Evolutionary conservation across 805 yeast species (phyloP), one percentile per base, ranked within the genome.

Genomic region (Dipodascopsis tothii): DNA sequence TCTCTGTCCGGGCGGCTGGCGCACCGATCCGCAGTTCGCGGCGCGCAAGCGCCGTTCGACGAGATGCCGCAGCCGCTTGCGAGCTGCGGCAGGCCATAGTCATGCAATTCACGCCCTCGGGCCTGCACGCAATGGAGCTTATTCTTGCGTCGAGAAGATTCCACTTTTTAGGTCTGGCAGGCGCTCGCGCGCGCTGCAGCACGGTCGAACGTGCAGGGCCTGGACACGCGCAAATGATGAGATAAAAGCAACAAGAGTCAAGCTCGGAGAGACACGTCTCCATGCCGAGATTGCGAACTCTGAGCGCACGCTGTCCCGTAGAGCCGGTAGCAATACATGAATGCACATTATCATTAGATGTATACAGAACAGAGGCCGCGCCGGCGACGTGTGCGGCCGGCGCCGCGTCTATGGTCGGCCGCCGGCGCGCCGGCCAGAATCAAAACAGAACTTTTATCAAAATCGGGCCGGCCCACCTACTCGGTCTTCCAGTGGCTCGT

Each of bases 101-200:
- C 51, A 60, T 60, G 63, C 63, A 60, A 60, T 60, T 59, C 61
- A 46, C 47, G 39, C 54, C 35, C 37, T 21, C 35, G 33, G n/a
- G 21, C 25, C 22, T 35, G 18, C 27, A 60, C 64, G 42, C 63
- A 60, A 60, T 60, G 64, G 64, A 60, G 64, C 64, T 60, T 60
- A 60, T 42, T 60, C 60, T 58, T 44, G 54, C 36, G 40, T 49
- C 44, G 50, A 38, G 50, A 41, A 34, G 39, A 37, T 33, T 33
- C 45, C 44, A 45, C 47, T 42, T 43, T 38, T 35, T 46, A 37
- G 37, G 37, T 45, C 39, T 37, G 48, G 41, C n/a, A n/a, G n/a
- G n/a, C n/a, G 33, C 40, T 40, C 36, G 25, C 22, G 54, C 20
- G 43, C 21, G 42, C 36, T n/a, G 42, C 5, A 23, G 50, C 48